phyloP scores from a whole-genome alignment of 768 basidiomycete species.

The Mycena epipterygia region DNA sequence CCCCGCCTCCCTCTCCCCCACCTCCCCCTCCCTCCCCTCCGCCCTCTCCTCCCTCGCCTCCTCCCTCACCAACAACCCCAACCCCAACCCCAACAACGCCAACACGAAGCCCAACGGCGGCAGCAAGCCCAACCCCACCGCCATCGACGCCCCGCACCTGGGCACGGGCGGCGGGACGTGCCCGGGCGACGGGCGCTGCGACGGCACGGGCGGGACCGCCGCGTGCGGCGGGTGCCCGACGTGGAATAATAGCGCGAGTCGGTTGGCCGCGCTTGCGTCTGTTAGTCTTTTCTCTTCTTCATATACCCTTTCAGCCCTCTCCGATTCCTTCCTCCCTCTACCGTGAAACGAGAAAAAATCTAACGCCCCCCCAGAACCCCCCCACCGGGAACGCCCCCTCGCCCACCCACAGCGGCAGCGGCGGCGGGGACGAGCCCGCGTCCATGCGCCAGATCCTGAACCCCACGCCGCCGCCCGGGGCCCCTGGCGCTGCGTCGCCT shows the following conservation, averaged over 20 bases:
- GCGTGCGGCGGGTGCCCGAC: constrained; percentile 97
- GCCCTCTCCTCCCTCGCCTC: constrained; percentile 43
- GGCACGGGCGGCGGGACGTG: constrained; percentile 76
- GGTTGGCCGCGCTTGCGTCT: constrained; percentile 51
- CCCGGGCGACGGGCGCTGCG: constrained; percentile 97
- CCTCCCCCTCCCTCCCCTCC: constrained; percentile 45
- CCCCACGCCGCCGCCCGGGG: constrained; percentile 28
- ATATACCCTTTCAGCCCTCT: neutral
- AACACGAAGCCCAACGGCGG: no score
- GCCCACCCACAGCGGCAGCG: neutral
- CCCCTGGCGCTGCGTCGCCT: neutral
- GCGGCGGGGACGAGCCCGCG: constrained; percentile 25
- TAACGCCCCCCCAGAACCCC: no score
- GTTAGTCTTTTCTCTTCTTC: constrained; percentile 36
- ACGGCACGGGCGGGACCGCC: constrained; percentile 95
- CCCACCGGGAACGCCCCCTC: neutral
- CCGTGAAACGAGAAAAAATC: neutral
- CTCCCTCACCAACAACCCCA: constrained; percentile 35
- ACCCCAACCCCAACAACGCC: constrained; percentile 22
- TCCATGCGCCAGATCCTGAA: constrained; percentile 33
- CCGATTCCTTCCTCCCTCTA: neutral
- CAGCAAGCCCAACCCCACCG: no score
- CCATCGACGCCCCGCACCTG: no score
- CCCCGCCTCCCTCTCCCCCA: constrained; percentile 64
- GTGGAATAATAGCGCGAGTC: constrained; percentile 78